Evolutionary conservation across 2,329 filamentous ascomycete genomes (phyloP).

Genomic region (Paraphoma chrysanthemicola): DNA sequence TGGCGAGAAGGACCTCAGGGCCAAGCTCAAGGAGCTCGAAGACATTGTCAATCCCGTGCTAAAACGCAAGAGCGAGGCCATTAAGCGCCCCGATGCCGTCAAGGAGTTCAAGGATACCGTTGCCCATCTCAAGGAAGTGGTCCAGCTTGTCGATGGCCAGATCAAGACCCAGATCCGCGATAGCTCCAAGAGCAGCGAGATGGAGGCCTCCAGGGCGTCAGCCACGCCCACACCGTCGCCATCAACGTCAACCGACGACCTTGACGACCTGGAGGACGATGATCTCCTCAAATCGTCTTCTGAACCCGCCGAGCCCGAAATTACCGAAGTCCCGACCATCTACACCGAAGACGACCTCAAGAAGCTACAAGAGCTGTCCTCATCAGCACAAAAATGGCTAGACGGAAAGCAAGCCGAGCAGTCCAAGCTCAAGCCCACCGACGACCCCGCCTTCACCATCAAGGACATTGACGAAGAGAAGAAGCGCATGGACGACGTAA

Average conservation of each 20-base stretch:
- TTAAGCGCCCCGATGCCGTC: conserved; percentile 73
- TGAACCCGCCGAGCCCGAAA: conserved; percentile 29
- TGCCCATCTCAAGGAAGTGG: conserved; percentile 72
- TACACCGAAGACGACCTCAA: conserved; percentile 78
- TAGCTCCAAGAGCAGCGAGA: conserved; percentile 46
- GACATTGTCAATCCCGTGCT: conserved; percentile 79
- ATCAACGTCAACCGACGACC: conserved; percentile 55
- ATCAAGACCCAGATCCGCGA: conserved; percentile 73
- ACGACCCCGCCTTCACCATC: conserved; percentile 76
- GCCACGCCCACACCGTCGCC: conserved; percentile 52
- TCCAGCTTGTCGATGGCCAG: conserved; percentile 72
- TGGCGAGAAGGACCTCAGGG: conserved; percentile 74
- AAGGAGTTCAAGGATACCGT: conserved; percentile 73
- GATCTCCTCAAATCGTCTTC: conserved; percentile 52
- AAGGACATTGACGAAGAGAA: conserved; percentile 72
- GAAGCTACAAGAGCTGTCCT: conserved; percentile 67
- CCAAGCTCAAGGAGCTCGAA: conserved; percentile 78
- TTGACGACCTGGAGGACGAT: conserved; percentile 83
- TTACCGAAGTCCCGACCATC: conserved; percentile 53
- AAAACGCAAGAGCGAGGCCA: conserved; percentile 74
- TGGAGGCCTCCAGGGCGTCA: conserved; percentile 50
- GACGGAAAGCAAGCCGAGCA: conserved; percentile 68
- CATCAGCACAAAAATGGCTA: conserved; percentile 75
- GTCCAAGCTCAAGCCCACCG: conserved; percentile 59
- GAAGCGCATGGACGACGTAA: conserved; percentile 73